phyloP scores from a whole-genome alignment of 768 basidiomycete genomes.

The Piloderma croceum region DNA sequence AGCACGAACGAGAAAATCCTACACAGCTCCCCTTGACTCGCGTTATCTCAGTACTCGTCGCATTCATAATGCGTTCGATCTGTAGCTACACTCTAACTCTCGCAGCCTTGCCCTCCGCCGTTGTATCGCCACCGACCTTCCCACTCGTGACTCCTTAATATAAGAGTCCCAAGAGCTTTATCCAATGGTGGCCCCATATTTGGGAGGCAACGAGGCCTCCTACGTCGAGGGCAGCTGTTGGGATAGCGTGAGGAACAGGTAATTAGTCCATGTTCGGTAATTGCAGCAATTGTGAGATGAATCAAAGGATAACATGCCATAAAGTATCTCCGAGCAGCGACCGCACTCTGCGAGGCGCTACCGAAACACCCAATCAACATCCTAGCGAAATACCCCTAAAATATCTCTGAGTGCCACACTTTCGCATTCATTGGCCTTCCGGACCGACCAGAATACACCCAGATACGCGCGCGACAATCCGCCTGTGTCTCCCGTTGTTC shows the following conservation, averaged over 20 bases:
- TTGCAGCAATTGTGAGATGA: slow-evolving; percentile 4
- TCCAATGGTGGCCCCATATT: slow-evolving; percentile 76
- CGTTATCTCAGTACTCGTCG: no score
- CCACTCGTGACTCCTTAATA: slow-evolving; percentile 60
- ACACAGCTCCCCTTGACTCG: no score
- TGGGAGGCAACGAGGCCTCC: slow-evolving; percentile 54
- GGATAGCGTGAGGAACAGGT: slow-evolving; percentile 6
- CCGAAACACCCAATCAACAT: slow-evolving; percentile 47
- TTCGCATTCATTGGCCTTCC: slow-evolving; percentile 36
- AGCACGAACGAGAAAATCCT: no score
- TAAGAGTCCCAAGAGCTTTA: slow-evolving; percentile 62
- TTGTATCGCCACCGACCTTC: slow-evolving; percentile 48
- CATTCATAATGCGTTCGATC: slow-evolving; percentile 55
- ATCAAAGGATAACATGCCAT: slow-evolving; percentile 61
- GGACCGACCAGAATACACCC: slow-evolving; percentile 59
- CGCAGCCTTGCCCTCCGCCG: slow-evolving; percentile 58
- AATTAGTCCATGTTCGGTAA: slow-evolving; percentile 5
- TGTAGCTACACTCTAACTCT: slow-evolving; percentile 59
- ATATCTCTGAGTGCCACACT: slow-evolving; percentile 56
- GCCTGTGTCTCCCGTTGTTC: no score
- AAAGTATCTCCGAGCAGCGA: slow-evolving; percentile 65
- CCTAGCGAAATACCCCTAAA: slow-evolving; percentile 71
- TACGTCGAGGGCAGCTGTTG: slow-evolving; percentile 64
- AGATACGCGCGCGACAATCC: slow-evolving; percentile 62
- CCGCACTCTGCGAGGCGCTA: slow-evolving; percentile 48